Evolutionary conservation across 2,329 filamentous ascomycete species (phyloP), one percentile per base, ranked within the genome.

Genomic region (Arthrinium puccinioides): DNA sequence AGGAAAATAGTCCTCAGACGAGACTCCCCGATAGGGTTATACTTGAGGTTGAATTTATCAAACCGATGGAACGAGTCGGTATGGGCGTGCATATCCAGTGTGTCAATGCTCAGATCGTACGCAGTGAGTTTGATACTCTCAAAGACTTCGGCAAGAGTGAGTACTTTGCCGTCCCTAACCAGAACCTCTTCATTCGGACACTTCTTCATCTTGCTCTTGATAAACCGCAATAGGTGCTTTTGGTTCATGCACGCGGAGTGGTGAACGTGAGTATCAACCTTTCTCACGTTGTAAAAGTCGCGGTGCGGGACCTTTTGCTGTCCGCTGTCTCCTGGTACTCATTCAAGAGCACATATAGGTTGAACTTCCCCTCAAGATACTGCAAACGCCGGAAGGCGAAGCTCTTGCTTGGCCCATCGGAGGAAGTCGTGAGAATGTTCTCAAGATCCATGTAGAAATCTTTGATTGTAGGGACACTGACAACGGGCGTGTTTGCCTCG

Each of bases 181-280:
- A 98, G 74, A 6, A 98, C 92, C 21, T 92, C 79, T 64, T 98
- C 92, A 53, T 97, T 86, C 0, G 89, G 88, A 14, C 78, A 92
- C 62, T 95, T 98, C 74, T 96, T 97, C 87, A 98, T 96, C 66
- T 98, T 98, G 64, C 88, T 95, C 65, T 98, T 98, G 69, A 98
- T 98, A 63, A 98, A 98, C 38, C 92, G 87, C 43, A 98, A 69
- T 40, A 98, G 67, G 72, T 98, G 92, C 64, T 98, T 98, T 62
- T 98, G 92, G 57, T 98, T 98, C 92, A 98, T 98, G 60, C 92
- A 98, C 18, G 92, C 92, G 13, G 92, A 98, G 61, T 98, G 92
- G 58, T 98, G 92, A 50, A 98, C 92, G 72, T 98, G 92, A 8
- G 92, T 98, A 57, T 98, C 92, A 35, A 98, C 92, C 61, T 98